Evolutionary conservation across 306 rosid genomes (phyloP), one percentile per base, ranked within the genome.

Genomic region (Dicorynia guianensis): DNA sequence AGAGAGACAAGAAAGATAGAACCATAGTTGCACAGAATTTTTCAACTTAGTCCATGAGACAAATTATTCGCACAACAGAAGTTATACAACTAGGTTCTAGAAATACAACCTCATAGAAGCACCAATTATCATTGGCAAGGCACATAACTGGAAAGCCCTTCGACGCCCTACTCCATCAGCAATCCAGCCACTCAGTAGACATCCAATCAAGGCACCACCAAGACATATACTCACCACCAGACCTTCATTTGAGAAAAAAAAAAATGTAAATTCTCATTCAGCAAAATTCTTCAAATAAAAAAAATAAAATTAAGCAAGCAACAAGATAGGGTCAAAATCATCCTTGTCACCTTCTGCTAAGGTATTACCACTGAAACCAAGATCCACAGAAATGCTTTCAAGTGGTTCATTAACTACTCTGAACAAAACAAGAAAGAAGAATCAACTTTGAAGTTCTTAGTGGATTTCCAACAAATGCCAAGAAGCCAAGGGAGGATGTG

Each of bases 341-440:
- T 67, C 67, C 19, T 20, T 53, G 43, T 72, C 74, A 92, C 98
- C 98, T 92, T 95, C 98, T 55, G 97, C 96, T 90, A 95, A 19
- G 65, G 97, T 86, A 86, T 90, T 92, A 56, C 98, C 98, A 58
- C 52, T 85, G 86, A 95, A 95, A 75, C 97, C 97, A 79, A 95
- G 98, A 86, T 92, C 98, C 62, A 30, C 33, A 75, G 98, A 89
- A 76, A 95, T 95, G 85, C 89, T 90, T 84, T 92, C 98, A 39
- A 95, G 93, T 17, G 98, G 98, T 86, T 95, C 98, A 79, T 95
- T 95, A 67, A 92, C 97, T 61, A 95, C 97, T 54, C 98, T 95
- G 89, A 36, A 76, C 40, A 78, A 60, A 67, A 65, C 63, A 79
- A 76, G 78, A 76, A n/a, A 68, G 63, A 63, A 60, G 52, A 58